Percentiles rank a stretch among this genome's conserved stretches.
phyloP scores from a whole-genome alignment of 257 asterid genomes.

The Parsonsia alboflavescens region DNA sequence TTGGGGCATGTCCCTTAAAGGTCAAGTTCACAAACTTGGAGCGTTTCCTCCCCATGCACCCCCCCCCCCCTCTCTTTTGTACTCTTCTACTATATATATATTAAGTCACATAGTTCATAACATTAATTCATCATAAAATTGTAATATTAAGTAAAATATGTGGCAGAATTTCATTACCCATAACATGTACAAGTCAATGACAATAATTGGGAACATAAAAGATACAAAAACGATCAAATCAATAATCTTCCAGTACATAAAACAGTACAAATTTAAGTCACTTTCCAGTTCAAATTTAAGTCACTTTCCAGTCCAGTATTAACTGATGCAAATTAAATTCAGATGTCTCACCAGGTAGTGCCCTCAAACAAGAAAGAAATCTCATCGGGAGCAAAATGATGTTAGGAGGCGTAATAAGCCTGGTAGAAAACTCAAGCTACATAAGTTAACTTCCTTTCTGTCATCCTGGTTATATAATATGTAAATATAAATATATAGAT shows the following conservation, averaged over 20 bases:
- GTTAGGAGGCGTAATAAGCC: not conserved
- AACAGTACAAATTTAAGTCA: not conserved
- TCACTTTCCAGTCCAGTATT: not conserved
- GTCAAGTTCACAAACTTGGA: not conserved
- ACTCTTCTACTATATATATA: not conserved
- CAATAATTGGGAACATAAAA: no score
- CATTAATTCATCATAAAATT: not conserved
- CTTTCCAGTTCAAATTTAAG: not conserved
- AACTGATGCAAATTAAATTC: not conserved
- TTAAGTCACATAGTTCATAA: not conserved
- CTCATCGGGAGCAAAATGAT: not conserved
- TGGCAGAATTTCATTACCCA: not conserved
- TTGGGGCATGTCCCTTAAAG: not conserved
- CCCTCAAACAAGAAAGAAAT: not conserved
- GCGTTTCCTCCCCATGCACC: not conserved
- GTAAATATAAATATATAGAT: no score
- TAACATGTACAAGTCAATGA: not conserved
- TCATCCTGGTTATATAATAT: not conserved
- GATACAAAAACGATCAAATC: not conserved
- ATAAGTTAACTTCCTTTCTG: not conserved
- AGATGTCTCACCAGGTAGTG: not conserved
- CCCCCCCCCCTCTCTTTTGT: no score
- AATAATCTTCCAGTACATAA: not conserved
- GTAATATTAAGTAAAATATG: not conserved
- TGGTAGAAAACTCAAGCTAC: not conserved